Base-by-base conservation (phyloP, 2,329 filamentous ascomycete genomes). In the Fragosphaeria purpurea region DNA sequence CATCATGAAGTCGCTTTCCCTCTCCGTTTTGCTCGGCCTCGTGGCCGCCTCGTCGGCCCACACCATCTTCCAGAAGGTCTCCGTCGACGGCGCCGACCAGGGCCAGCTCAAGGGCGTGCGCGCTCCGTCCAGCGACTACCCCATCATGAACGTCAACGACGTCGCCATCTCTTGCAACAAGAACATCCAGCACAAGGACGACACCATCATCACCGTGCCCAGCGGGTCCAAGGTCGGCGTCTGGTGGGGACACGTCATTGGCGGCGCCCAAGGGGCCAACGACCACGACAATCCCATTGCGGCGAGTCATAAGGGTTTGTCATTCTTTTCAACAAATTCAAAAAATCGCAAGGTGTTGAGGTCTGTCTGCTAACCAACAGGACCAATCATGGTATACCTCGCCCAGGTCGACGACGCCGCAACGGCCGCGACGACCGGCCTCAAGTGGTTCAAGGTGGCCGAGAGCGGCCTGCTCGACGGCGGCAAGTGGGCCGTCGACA, bases 361-460 rank as follows among this genome's bases (percentile, higher is more conserved):
- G 35, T 11, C 4, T 3, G 35, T 11, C 11, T 37, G 7, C 35
- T 37, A 45, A 12, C 35, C 11, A 62, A 59, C 51, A 67, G 72
- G 73, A 3, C 73, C 74, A 3, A 68, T 76, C 50, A 65, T 68
- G 22, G 65, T 71, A 11, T 75, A 75, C 58, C 66, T 75, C 46
- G 67, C 71, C 51, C 70, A 72, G 58, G 74, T 77, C 13, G 60
- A 64, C 53, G 67, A 75, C 50, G 72, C 74, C 1, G 67, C 67
- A 10, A 68, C 63, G 1, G 64, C 70, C 7, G 59, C 62, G 5
- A 60, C 66, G 6, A 58, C 60, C 1, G 65, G 66, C 32, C 63
- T 65, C 6, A 61, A 64, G 34, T 77, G 73, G 74, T 76, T 77
- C 66, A 79, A 79, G 65, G 65, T 77, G 48, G 68, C 66, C 55